These are phyloP conservation scores for Neurospora sp. DNA, from an alignment of 495 filamentous ascomycete genomes.

Conservation along the genomic window DNA sequence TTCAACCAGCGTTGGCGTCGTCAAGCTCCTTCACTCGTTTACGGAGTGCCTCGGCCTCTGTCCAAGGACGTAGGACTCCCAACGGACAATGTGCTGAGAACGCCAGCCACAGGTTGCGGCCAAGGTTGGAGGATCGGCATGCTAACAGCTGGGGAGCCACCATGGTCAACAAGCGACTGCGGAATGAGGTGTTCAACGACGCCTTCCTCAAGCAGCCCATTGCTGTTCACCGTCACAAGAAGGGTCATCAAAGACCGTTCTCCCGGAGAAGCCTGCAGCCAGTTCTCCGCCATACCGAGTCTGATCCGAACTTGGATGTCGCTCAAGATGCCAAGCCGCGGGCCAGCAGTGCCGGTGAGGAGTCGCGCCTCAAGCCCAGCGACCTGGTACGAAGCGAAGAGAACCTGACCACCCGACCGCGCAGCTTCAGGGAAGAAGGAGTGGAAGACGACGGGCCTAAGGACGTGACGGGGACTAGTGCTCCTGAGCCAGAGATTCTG, in stretches of 20 bases:
- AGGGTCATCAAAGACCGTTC: constrained; percentile 52
- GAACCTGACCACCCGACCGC: constrained; percentile 10
- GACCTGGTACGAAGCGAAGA: constrained; percentile 22
- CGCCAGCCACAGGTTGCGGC: constrained; percentile 16
- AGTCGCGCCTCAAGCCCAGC: constrained; percentile 2
- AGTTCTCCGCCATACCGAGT: constrained; percentile 23
- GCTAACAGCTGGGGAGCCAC: constrained; percentile 92
- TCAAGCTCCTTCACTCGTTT: constrained; percentile 16
- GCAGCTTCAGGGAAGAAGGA: not conserved
- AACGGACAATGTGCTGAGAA: constrained; percentile 1
- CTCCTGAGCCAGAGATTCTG: constrained; percentile 43
- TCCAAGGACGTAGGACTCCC: not conserved
- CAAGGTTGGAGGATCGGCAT: constrained; percentile 37
- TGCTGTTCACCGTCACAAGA: constrained; percentile 44
- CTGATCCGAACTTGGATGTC: constrained; percentile 18
- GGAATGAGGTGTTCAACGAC: constrained; percentile 88
- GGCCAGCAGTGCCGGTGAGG: not conserved
- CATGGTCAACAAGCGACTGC: constrained; percentile 75
- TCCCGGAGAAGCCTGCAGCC: constrained; percentile 33
- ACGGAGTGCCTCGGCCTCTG: constrained; percentile 29
- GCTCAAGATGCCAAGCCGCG: constrained; percentile 8
- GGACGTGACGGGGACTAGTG: constrained; percentile 44
- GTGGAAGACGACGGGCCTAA: constrained; percentile 23
- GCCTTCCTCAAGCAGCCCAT: constrained; percentile 83
- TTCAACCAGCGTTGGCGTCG: constrained; percentile 28